Base-by-base conservation (phyloP, 768 basidiomycete genomes). In the Suillus brevipes region DNA sequence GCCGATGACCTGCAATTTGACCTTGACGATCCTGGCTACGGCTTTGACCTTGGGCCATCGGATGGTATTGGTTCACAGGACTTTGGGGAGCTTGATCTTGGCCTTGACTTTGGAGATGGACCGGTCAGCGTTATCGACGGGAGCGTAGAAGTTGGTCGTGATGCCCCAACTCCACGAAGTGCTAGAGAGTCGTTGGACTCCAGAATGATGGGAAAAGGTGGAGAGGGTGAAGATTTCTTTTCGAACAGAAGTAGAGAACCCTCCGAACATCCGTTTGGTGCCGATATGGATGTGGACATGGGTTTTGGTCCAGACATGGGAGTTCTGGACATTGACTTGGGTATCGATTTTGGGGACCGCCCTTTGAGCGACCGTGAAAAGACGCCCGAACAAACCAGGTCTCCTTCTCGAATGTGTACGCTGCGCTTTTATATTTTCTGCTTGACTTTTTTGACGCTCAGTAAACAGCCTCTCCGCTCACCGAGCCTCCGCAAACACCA, bases 1-100 rank as follows among this genome's bases (percentile, higher is more conserved):
- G 85, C 87, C 1, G 89, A 92, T 64, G 89, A 92, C 72, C 86
- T 90, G 67, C 82, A 86, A 58, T 84, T 89, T 68, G 90, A 88
- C 73, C 73, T 87, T 38, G 85, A 87, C 62, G 83, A 82, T 65
- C 73, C 74, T 9, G 78, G 77, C 49, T 89, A 88, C 69, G 87
- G 87, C n/a, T 92, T 92, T 66, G 92, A 91, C 70, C 83, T 93
- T 55, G 91, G 89, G 4, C 89, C 89, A 18, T 85, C 86, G 0
- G 91, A 90, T 68, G 94, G 92, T 40, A 92, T 95, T 68, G 93
- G 91, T 25, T 94, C 94, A 3, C 90, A 93, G 73, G 92, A 92
- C 73, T 91, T 89, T 72, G 77, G 70, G 63, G 89, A 87, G 47
- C 72, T 90, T 36, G 92, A 93, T 73, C 81, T 95, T 36, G 92